A percentile compares a stretch with the other conserved stretches of the same genome.
phyloP scores from a whole-genome alignment of 176 grass and related monocot species.

The Pharus latifolius region DNA sequence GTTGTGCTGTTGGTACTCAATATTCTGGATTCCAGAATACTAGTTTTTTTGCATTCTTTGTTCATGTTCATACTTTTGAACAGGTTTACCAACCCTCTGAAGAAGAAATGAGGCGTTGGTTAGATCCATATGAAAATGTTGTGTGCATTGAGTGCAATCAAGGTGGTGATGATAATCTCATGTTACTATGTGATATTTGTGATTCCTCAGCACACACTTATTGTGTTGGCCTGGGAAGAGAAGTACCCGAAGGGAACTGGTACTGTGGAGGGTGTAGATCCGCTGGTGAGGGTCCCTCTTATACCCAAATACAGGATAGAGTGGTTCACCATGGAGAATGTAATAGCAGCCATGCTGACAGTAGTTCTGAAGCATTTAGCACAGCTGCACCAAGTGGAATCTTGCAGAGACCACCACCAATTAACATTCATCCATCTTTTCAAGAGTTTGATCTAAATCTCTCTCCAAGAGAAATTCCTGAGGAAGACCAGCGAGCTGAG shows the following conservation, averaged over 20 bases:
- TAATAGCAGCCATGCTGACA: not conserved
- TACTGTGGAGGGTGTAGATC: constrained; percentile 63
- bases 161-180: constrained; percentile 59
- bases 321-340: not conserved
- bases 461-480: constrained; percentile 37
- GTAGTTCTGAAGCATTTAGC: not conserved
- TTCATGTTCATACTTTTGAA: constrained; percentile 3
- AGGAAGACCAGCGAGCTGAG: constrained; percentile 32
- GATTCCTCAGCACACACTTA: constrained; percentile 84
- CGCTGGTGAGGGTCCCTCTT: constrained; percentile 20
- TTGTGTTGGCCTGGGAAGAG: constrained; percentile 63
- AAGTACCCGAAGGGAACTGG: constrained; percentile 75
- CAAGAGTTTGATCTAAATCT: constrained; percentile 67
- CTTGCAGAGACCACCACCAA: constrained; percentile 21
- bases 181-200: constrained; percentile 84
- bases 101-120: constrained; percentile 54
- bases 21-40: not conserved
- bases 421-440: constrained; percentile 8
- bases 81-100: constrained; percentile 79
- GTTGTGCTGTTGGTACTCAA: not conserved
- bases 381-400: not conserved
- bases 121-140: constrained; percentile 71
- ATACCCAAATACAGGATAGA: constrained; percentile 22
- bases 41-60: not conserved
- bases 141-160: constrained; percentile 80